phyloP scores from a whole-genome alignment of 495 filamentous ascomycete species.

The Xylaria telfairii region DNA sequence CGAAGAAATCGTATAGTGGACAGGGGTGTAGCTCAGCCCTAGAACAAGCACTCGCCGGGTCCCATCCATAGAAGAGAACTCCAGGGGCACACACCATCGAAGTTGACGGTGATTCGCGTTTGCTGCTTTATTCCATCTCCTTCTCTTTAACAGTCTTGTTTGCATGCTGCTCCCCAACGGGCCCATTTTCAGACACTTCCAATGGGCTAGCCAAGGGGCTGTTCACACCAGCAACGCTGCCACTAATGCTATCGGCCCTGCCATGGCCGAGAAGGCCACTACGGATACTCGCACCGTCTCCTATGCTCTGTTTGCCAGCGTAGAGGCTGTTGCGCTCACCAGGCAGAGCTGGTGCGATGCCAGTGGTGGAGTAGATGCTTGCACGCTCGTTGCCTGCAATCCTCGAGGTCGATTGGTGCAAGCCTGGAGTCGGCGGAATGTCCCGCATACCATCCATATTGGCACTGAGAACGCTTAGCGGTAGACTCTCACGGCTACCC shows the following conservation, averaged over 20 bases:
- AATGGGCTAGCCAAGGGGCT: conserved; percentile 68
- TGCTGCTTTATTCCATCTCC: conserved; percentile 5
- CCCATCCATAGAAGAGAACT: not conserved
- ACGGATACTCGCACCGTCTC: conserved; percentile 79
- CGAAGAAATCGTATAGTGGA: not conserved
- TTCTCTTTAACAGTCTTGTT: conserved; percentile 25
- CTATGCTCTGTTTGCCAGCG: conserved; percentile 67
- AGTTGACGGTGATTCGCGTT: not conserved
- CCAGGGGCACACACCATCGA: not conserved
- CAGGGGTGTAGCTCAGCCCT: not conserved
- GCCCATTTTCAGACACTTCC: conserved; percentile 44
- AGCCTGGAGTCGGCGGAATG: conserved; percentile 44
- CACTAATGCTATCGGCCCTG: conserved; percentile 80
- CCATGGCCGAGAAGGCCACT: conserved; percentile 79
- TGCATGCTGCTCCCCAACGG: conserved; percentile 40
- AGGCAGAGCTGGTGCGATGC: conserved; percentile 65
- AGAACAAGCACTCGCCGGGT: not conserved
- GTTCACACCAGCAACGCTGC: conserved; percentile 69
- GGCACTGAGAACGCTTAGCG: conserved; percentile 84
- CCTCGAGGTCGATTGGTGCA: conserved; percentile 65
- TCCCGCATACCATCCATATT: conserved; percentile 61
- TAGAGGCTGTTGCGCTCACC: conserved; percentile 86
- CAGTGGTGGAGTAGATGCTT: conserved; percentile 85
- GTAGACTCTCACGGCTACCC: conserved; percentile 84
- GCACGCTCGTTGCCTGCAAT: conserved; percentile 76